These are phyloP conservation scores for Nissolia schottii DNA, from an alignment of 306 rosid genomes.

Conservation along the genomic window DNA sequence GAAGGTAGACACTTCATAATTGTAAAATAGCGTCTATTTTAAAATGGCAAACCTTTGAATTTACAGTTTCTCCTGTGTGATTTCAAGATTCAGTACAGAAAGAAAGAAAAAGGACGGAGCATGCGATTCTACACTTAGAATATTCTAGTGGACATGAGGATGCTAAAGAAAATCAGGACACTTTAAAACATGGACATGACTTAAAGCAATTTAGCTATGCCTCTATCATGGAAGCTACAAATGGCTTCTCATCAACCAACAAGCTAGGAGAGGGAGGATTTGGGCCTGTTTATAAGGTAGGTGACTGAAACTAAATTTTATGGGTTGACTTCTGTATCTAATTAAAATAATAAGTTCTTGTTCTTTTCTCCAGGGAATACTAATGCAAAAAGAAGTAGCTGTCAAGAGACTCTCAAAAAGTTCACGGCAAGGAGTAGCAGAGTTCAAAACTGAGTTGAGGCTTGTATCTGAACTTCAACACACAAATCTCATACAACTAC, in stretches of 20 bases:
- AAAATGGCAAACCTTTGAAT: background rate
- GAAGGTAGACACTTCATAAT: background rate
- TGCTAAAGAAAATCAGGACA: background rate
- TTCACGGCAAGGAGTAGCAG: conserved; percentile 19
- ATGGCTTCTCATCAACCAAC: conserved; percentile 13
- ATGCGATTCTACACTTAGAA: background rate
- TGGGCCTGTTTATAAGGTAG: conserved; percentile 37
- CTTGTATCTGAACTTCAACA: conserved; percentile 32
- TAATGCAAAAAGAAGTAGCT: conserved; percentile 26
- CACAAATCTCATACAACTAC: conserved; percentile 21
- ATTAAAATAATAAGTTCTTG: background rate
- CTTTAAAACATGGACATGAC: background rate
- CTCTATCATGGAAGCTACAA: conserved; percentile 25
- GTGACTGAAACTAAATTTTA: no score
- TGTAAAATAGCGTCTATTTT: background rate
- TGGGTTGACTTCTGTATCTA: no score
- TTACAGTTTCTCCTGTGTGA: background rate
- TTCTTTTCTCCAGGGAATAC: conserved; percentile 14
- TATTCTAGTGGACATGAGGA: background rate
- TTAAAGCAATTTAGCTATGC: conserved; percentile 14
- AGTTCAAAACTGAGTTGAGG: conserved; percentile 34
- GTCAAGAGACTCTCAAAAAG: conserved; percentile 34
- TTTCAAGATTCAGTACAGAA: background rate
- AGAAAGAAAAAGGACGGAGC: background rate
- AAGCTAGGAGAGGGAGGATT: conserved; percentile 36